Base-by-base conservation (phyloP, 2,329 filamentous ascomycete genomes). In the Hyphodiscus sp. region DNA sequence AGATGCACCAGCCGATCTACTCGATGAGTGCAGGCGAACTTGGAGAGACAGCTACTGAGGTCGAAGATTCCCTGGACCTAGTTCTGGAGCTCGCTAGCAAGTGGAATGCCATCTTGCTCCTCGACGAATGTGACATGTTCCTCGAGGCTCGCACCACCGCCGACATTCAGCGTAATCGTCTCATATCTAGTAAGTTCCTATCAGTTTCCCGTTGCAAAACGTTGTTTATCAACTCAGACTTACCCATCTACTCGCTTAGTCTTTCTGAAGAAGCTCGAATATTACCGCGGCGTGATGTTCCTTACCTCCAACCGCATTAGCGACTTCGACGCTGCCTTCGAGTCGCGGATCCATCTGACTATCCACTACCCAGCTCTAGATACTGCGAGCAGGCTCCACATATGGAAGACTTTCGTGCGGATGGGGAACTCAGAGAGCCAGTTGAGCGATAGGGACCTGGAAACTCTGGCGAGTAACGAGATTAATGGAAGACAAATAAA, bases 101-200 rank as follows among this genome's bases (percentile, higher is more conserved):
- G 16, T 89, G 86, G 86, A 82, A 84, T 47, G 85, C 84, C 0
- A 81, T 90, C 1, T 73, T 89, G 1, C 76, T 90, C 5, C 78
- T 89, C 1, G 86, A 90, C 63, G 86, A 89, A 71, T 84, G 80
- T 19, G 82, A 85, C 60, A 77, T 83, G 9, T 84, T 83, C 69
- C 59, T 69, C 1, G 62, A 65, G 42, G 56, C 47, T 8, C 53
- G 58, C 11, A 58, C 51, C 1, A 59, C 62, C n/a, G 57, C 65
- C 51, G 68, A 71, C 55, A 58, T 72, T 15, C 59, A 67, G 53
- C 65, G 70, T 47, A 75, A 75, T 63, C 65, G 64, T 50, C 63
- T 74, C 19, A 65, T 71, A 20, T 61, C 57, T n/a, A 49, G 57
- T 59, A 42, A 55, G 52, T 50, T 26, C 16, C 43, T 23, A 38